A percentile compares a stretch with the other conserved stretches of the same genome.
Conservation (phyloP, 2,329 filamentous ascomycete species). For the Hortaea sp. region DNA sequence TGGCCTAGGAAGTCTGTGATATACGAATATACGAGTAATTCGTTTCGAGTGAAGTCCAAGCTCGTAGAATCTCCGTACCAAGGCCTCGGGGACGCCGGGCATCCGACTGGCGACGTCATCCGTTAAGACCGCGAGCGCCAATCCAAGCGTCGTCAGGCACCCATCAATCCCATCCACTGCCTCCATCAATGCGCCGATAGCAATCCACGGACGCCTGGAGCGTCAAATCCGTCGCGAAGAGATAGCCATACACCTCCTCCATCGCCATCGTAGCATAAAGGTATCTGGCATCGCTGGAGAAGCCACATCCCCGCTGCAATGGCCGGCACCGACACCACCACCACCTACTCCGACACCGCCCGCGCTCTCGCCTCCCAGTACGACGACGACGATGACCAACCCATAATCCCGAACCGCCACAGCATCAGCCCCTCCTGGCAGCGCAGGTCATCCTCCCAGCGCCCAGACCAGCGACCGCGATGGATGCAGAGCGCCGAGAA, state of each 20-base stretch:
- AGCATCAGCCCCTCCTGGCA: slow-evolving; percentile 5
- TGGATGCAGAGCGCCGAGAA: slow-evolving; percentile 34
- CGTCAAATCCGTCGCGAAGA: background rate
- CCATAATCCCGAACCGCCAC: slow-evolving; percentile 24
- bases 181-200: background rate
- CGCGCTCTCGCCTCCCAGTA: slow-evolving; percentile 44
- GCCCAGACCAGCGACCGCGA: slow-evolving; percentile 4
- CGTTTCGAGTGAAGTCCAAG: no score
- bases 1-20: no score
- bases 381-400: slow-evolving; percentile 24
- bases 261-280: background rate
- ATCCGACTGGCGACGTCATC: no score
- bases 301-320: background rate
- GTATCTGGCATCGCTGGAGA: background rate
- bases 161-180: no score
- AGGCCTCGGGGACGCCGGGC: no score
- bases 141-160: no score
- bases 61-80: no score
- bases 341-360: slow-evolving; percentile 32
- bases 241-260: background rate
- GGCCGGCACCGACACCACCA: slow-evolving; percentile 4
- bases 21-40: no score
- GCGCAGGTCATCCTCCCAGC: slow-evolving; percentile 5
- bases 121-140: no score
- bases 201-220: background rate